Evolutionary conservation across 306 rosid genomes (phyloP), one percentile per base, ranked within the genome.

Genomic region (Vigna reflexopilosa): DNA sequence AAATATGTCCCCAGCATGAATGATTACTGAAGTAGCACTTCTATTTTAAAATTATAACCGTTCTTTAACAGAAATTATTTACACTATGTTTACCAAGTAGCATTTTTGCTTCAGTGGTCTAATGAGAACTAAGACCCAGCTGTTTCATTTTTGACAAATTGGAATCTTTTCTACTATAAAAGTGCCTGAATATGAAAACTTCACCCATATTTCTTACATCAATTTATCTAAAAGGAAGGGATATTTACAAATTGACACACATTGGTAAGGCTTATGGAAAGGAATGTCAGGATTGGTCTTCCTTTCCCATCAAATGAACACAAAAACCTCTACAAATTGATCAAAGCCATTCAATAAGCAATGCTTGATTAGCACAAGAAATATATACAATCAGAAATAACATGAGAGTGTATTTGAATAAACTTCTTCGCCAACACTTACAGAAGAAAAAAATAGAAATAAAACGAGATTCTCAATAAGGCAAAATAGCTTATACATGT

Each of bases 1-100:
- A 71, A 22, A 67, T 19, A 69, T 52, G 54, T 16, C 40, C 62
- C 19, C 71, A 64, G 14, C 62, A 76, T 67, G 5, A 69, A 28
- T 44, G 11, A 61, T 44, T 30, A 47, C 48, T 16, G 7, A 61
- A 62, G 73, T 22, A 6, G 59, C 40, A 67, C 13, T 51, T 50
- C 38, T 68, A 14, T 58, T 51, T 67, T 58, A 44, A 73, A 73
- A 10, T 32, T 45, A 45, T 24, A 38, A 48, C 50, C 30, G 22
- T 20, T 51, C 9, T 9, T 28, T 15, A 42, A 45, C 44, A 77
- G 14, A 69, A 32, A 44, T 20, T 32, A 17, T 49, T 15, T 16
- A 34, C 30, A n/a, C 49, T 20, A 58, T 56, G 76, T 62, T 67
- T 10, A 49, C 13, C 68, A 28, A 26, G 58, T 4, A 50, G 48